Evolutionary conservation across 306 rosid species (phyloP), one percentile per base, ranked within the genome.

Genomic region (Sophora flavescens): DNA sequence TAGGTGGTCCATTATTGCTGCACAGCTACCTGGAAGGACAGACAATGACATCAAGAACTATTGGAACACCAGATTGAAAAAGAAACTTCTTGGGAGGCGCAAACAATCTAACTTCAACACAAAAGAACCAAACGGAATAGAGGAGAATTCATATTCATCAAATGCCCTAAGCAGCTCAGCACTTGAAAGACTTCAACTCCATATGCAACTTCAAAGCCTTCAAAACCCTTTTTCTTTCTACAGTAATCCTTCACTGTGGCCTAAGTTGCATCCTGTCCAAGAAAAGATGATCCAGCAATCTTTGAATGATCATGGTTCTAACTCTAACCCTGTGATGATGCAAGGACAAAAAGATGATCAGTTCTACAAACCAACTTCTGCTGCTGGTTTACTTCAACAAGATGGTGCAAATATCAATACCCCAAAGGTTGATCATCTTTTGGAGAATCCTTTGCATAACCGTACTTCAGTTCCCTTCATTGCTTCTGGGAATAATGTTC

Each of bases 1-100:
- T 74, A 96, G 99, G 96, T 96, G 99, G 99, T 96, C 99, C 78
- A 90, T 96, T 53, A 96, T 96, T 81, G 98, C 99, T 45, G 99
- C 99, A 8, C 99, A 93, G 32, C 82, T 96, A 81, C 98, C 99
- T 45, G 99, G 99, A 88, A 91, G 99, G 82, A 96, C 99, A 9
- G 99, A 96, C 48, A 96, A 96, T 30, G 99, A 96, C 74, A 96
- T 96, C 57, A 96, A 96, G 86, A 96, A 96, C 79, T 96, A 96
- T 72, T 96, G 99, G 99, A 96, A 96, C 81, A 96, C 99, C 9
- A 86, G 91, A 17, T 75, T 96, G 89, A 96, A 96, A 87, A 96
- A 96, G 85, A 93, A 96, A 70, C 44, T 96, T 41, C 93, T 96
- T 0, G 99, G 99, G 17, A 91, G 88, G 85, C 90, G 91, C 58